Base-by-base conservation (phyloP, 768 basidiomycete species). In the Suillus alpinus region DNA sequence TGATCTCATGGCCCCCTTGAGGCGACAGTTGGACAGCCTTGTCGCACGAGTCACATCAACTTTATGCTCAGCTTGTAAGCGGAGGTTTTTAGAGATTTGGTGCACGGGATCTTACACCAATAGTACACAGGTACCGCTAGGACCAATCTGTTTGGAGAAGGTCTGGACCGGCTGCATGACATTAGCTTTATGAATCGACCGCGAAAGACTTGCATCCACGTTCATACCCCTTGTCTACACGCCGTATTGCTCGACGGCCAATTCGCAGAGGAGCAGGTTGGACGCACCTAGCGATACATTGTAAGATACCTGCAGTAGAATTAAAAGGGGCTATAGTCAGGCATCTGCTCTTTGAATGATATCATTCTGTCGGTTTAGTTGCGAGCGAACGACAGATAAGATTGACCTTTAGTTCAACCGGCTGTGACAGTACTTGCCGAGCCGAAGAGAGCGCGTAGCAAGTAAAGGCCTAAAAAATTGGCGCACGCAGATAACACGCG, bases 401-500 rank as follows among this genome's bases (percentile, higher is more conserved):
- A 55, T 55, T 37, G 52, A 37, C 20, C 34, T 36, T 14, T 10
- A 34, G 18, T 23, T 23, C 36, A 26, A 16, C 2, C 5, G 23
- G 14, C 20, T 55, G 16, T 8, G 23, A 55, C 36, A 18, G 14
- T 39, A n/a, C n/a, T n/a, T 26, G 10, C 52, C 52, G 53, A 40
- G 3, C 53, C 49, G 49, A 32, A 50, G 49, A 31, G 18, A 50
- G 49, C 29, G 16, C 29, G 49, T 50, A 50, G 10, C 12, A 36
- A 18, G 10, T 1, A 20, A 12, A 7, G 20, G 23, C 26, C 14
- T 37, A 55, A 37, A 37, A 23, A 26, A 29, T 31, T 18, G 4
- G 29, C 37, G 53, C 37, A 55, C 49, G 53, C 53, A 39, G 23
- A 39, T 8, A 40, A 60, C 66, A 61, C 52, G 60, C 23, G n/a